These are phyloP conservation scores for Hanseniaspora guilliermondii DNA, from an alignment of 805 yeast genomes.

Conservation along the genomic window DNA sequence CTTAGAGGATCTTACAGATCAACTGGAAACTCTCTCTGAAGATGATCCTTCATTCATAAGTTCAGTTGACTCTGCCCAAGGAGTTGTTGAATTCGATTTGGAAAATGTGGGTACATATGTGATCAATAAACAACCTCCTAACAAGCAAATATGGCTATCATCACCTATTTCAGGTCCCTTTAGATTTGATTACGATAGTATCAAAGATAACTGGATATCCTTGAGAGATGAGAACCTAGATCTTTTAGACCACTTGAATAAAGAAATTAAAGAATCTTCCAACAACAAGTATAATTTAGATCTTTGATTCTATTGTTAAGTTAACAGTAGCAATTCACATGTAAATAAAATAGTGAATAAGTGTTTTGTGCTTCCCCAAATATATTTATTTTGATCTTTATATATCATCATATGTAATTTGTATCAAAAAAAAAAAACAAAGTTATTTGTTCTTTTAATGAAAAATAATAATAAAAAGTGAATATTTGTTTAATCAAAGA, in stretches of 20 bases:
- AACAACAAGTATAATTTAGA: slow-evolving; percentile 1
- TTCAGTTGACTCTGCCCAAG: slow-evolving; percentile 59
- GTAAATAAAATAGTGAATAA: background rate
- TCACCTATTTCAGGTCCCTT: slow-evolving; percentile 93
- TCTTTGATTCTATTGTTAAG: background rate
- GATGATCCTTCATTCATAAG: slow-evolving; percentile 49
- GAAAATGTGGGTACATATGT: slow-evolving; percentile 77
- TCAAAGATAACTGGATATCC: slow-evolving; percentile 67
- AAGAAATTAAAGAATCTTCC: slow-evolving; percentile 36
- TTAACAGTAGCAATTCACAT: background rate
- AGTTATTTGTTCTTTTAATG: too few species aligned
- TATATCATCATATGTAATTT: too few species aligned
- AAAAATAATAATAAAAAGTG: too few species aligned
- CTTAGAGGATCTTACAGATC: slow-evolving; percentile 54
- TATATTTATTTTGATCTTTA: too few species aligned
- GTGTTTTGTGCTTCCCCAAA: background rate
- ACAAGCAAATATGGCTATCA: slow-evolving; percentile 89
- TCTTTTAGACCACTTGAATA: slow-evolving; percentile 36
- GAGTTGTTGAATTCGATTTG: slow-evolving; percentile 65
- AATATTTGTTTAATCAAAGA: too few species aligned
- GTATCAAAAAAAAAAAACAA: too few species aligned
- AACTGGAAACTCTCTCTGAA: slow-evolving; percentile 58
- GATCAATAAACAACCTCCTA: slow-evolving; percentile 94
- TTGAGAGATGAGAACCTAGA: slow-evolving; percentile 45
- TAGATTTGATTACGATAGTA: slow-evolving; percentile 48